Conservation (phyloP, 2,329 filamentous ascomycete species). For the Fusarium xylarioides region DNA sequence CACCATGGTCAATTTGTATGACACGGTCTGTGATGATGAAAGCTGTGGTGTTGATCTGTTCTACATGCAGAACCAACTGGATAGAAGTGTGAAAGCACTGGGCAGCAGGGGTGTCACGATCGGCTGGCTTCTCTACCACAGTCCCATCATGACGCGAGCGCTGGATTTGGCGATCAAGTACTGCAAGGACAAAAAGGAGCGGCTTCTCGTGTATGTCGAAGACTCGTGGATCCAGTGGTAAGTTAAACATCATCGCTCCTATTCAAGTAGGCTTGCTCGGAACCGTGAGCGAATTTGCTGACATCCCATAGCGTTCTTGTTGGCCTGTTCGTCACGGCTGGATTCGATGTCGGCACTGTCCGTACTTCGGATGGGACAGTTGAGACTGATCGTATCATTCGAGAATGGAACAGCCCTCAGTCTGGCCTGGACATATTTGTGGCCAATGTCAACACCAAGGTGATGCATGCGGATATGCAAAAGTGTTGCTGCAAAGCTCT, state of each 20-base stretch:
- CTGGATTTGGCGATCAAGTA: background rate
- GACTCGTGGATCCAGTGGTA: background rate
- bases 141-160: background rate
- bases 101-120: too few species aligned
- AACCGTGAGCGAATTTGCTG: background rate
- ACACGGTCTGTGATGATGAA: too few species aligned
- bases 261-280: accelerated
- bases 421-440: background rate
- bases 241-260: background rate
- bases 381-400: background rate
- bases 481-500: background rate
- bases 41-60: too few species aligned
- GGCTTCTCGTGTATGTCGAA: background rate
- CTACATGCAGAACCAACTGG: too few species aligned
- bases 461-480: background rate
- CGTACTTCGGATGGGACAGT: background rate
- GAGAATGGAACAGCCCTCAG: background rate
- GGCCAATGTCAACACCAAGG: background rate
- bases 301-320: background rate
- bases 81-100: too few species aligned
- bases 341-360: background rate
- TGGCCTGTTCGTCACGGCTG: background rate
- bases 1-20: too few species aligned
- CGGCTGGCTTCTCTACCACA: background rate
- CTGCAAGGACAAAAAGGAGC: background rate